A percentile compares a stretch with the other conserved stretches of the same genome.
Evolutionary conservation across 208 protist species (phyloP).

Genomic region (Ichthyophonus hoferi): DNA sequence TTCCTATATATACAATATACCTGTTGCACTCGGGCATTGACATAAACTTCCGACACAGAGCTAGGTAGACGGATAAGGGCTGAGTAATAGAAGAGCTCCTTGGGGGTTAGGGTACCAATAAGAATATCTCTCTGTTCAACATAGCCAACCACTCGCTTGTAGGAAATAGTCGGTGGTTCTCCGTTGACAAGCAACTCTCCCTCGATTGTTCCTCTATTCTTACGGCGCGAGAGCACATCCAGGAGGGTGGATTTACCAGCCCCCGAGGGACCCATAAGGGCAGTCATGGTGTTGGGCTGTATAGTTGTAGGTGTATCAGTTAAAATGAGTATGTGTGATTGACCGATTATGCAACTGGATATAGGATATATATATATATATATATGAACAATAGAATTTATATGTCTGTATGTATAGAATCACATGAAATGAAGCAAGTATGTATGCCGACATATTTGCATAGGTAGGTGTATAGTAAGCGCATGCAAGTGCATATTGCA

Average conservation of each 20-base stretch:
- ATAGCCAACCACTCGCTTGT: slow-evolving; percentile 39
- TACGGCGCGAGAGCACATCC: slow-evolving; percentile 34
- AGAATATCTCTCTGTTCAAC: slow-evolving; percentile 42
- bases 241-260: slow-evolving; percentile 46
- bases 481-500: background rate
- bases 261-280: slow-evolving; percentile 42
- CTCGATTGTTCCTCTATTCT: slow-evolving; percentile 29
- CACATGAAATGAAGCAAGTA: too few species aligned
- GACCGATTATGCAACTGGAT: background rate
- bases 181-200: slow-evolving; percentile 30
- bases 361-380: background rate
- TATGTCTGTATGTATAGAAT: background rate
- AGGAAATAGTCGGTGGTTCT: background rate
- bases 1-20: background rate
- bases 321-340: too few species aligned
- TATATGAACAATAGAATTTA: background rate
- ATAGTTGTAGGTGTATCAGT: too few species aligned
- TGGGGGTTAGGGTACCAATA: slow-evolving; percentile 3
- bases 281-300: slow-evolving; percentile 40
- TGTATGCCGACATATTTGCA: too few species aligned
- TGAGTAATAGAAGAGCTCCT: slow-evolving; percentile 24
- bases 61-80: background rate
- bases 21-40: slow-evolving; percentile 17
- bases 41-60: background rate
- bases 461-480: too few species aligned